Evolutionary conservation across 371 early-diverging fungal genomes (phyloP).

Genomic region (Mortierella sp.): DNA sequence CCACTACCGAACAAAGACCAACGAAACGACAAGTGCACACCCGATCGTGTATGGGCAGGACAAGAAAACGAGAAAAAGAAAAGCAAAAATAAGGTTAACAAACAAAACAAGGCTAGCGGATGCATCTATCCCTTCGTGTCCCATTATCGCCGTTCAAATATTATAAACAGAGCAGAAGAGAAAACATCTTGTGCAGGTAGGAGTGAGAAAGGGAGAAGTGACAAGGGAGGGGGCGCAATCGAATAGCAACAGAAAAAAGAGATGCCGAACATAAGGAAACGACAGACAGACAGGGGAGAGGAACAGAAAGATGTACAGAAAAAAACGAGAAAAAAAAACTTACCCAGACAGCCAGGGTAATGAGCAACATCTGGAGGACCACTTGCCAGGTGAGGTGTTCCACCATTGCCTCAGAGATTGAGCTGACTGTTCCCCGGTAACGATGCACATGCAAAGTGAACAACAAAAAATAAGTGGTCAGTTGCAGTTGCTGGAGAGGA

Average conservation of each 20-base stretch:
- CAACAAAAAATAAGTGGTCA: background rate
- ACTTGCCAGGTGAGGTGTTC: slow-evolving; percentile 33
- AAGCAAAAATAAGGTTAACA: background rate
- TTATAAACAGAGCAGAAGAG: background rate
- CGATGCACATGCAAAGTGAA: background rate
- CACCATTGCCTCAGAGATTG: slow-evolving; percentile 43
- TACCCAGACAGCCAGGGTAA: slow-evolving; percentile 53
- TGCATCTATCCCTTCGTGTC: background rate
- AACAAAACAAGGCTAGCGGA: background rate
- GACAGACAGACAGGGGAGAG: background rate
- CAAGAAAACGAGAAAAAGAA: background rate
- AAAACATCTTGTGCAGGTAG: background rate
- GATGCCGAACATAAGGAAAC: background rate
- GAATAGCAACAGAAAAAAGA: background rate
- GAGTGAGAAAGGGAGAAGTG: no score
- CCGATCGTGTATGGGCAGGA: background rate
- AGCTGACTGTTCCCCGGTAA: slow-evolving; percentile 37
- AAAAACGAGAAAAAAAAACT: slow-evolving; percentile 1
- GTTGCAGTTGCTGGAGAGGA: background rate
- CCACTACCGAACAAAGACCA: slow-evolving; percentile 15
- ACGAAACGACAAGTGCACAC: background rate
- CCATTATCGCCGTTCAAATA: background rate
- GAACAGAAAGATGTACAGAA: no score
- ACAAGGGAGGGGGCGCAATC: slow-evolving; percentile 7
- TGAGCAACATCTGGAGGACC: slow-evolving; percentile 40